phyloP scores from a whole-genome alignment of 495 filamentous ascomycete genomes.

The Podospora pseudocomata region DNA sequence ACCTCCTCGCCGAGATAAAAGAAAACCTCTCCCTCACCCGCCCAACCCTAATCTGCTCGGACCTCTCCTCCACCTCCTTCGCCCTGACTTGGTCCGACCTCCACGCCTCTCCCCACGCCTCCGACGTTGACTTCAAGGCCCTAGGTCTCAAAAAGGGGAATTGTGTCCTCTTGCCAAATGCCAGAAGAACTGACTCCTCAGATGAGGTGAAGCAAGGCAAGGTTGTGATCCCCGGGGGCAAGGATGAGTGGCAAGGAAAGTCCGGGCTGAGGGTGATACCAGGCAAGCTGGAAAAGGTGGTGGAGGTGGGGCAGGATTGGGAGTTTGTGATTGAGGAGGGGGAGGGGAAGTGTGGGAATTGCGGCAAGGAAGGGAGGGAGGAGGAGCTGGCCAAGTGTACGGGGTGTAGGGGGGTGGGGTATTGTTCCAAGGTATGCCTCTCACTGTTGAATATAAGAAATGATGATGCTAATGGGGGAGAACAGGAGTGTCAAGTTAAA shows the following conservation, averaged over 20 bases:
- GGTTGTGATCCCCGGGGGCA: constrained; percentile 26
- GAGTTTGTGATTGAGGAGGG: constrained; percentile 9
- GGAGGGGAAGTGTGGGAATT: constrained; percentile 13
- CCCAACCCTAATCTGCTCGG: constrained; percentile 41
- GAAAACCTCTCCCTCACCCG: constrained; percentile 49
- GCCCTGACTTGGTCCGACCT: constrained; percentile 1
- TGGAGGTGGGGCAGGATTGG: constrained; percentile 26
- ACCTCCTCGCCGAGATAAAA: constrained; percentile 42
- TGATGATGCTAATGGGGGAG: constrained; percentile 7
- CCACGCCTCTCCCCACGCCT: neutral
- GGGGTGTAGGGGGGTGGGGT: constrained; percentile 39
- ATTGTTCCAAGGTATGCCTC: constrained; percentile 41
- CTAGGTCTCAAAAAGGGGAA: constrained; percentile 32
- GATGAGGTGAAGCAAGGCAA: constrained; percentile 36
- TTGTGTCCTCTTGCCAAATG: constrained; percentile 35
- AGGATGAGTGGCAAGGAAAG: constrained; percentile 15
- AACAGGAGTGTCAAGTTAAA: constrained; percentile 39
- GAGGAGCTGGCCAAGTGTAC: constrained; percentile 36
- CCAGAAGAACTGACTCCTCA: constrained; percentile 28
- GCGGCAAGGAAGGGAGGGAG: constrained; percentile 23
- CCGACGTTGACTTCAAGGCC: constrained; percentile 18
- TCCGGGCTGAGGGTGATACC: constrained; percentile 29
- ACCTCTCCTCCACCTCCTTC: constrained; percentile 31
- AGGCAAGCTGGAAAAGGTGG: constrained; percentile 29
- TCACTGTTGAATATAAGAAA: neutral